These are phyloP conservation scores for Protea cynaroides DNA, from an alignment of 164 flowering plant genomes.

Conservation along the genomic window DNA sequence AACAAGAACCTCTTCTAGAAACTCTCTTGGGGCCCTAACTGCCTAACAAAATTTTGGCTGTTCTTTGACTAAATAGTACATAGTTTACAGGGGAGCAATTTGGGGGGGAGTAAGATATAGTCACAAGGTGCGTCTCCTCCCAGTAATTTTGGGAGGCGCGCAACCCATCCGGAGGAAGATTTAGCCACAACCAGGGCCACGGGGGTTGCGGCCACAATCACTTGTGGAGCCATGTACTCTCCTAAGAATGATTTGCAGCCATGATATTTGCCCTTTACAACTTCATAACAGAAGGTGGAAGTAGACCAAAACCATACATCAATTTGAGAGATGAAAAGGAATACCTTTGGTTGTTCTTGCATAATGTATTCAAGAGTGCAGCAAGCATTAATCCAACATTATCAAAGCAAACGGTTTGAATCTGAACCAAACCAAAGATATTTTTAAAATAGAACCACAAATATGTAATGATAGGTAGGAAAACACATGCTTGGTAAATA, in stretches of 20 bases:
- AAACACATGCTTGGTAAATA: neutral
- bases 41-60: neutral
- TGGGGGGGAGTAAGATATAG: neutral
- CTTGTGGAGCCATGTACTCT: neutral
- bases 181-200: no score
- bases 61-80: neutral
- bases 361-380: slow-evolving; percentile 53
- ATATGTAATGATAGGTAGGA: neutral
- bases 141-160: no score
- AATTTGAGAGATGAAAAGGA: slow-evolving; percentile 5
- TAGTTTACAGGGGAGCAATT: neutral
- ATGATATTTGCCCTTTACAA: neutral
- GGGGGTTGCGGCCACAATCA: no score
- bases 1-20: neutral
- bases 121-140: no score
- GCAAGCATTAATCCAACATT: slow-evolving; percentile 85
- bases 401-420: slow-evolving; percentile 92
- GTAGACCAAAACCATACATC: neutral
- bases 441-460: neutral
- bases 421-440: slow-evolving; percentile 44
- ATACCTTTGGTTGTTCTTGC: slow-evolving; percentile 67
- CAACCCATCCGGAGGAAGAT: neutral
- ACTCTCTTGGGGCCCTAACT: neutral
- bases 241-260: neutral
- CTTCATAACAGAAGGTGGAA: neutral